Conservation (phyloP, 2,329 filamentous ascomycete genomes). For the Claviceps sp. region DNA sequence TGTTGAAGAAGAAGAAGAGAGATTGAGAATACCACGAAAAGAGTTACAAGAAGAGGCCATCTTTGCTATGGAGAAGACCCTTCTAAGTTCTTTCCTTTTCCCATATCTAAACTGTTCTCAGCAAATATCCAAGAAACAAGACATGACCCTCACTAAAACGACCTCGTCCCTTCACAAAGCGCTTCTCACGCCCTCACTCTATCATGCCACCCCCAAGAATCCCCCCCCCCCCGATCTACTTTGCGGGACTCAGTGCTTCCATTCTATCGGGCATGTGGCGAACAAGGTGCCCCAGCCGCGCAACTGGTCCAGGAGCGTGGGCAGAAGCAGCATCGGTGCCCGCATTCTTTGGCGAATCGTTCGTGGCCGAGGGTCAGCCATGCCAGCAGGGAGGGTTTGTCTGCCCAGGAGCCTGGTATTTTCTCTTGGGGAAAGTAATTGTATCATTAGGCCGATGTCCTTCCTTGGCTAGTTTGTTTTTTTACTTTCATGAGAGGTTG, state of each 20-base stretch:
- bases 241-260: not conserved
- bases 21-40: no score
- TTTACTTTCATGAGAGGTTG: not conserved
- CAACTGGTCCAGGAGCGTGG: not conserved
- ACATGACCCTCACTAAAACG: no score
- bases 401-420: not conserved
- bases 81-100: no score
- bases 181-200: no score
- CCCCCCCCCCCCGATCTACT: not conserved
- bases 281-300: not conserved
- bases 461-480: not conserved
- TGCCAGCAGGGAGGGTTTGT: not conserved
- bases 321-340: no score
- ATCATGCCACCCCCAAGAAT: not conserved
- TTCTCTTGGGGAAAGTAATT: not conserved
- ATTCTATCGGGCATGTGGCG: not conserved
- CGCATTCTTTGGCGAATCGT: not conserved
- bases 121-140: no score
- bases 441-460: not conserved
- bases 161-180: no score
- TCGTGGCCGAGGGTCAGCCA: slow-evolving; percentile 9
- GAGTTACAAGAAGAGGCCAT: no score
- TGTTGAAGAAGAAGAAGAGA: no score
- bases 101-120: no score
- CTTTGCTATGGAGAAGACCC: no score